phyloP scores from a whole-genome alignment of 2,329 filamentous ascomycete genomes.

The Massarina eburnea region DNA sequence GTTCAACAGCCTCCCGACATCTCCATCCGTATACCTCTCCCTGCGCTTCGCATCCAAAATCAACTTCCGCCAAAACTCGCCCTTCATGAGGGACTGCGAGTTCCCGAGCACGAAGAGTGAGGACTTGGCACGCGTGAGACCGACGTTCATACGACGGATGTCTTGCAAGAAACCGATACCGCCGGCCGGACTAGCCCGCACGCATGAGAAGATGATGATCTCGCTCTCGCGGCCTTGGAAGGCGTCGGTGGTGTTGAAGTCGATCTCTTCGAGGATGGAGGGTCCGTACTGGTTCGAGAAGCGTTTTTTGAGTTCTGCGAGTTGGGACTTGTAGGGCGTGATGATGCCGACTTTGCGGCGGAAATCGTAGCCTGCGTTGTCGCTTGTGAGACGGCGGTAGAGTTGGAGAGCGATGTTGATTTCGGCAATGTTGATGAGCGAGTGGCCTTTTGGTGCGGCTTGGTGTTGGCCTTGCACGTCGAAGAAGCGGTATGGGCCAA shows the following conservation, averaged over 20 bases:
- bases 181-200: constrained; percentile 86
- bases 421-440: constrained; percentile 85
- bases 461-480: constrained; percentile 89
- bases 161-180: constrained; percentile 98
- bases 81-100: constrained; percentile 80
- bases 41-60: constrained; percentile 78
- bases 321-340: constrained; percentile 94
- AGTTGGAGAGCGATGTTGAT: constrained; percentile 83
- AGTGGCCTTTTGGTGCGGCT: constrained; percentile 79
- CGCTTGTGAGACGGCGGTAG: constrained; percentile 75
- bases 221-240: constrained; percentile 97
- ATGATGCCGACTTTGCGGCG: constrained; percentile 91
- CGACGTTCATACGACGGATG: constrained; percentile 98
- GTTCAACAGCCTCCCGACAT: constrained; percentile 58
- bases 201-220: constrained; percentile 98
- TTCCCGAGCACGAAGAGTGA: constrained; percentile 97
- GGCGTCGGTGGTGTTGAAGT: constrained; percentile 98
- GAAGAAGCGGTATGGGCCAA: constrained; percentile 95
- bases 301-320: constrained; percentile 73
- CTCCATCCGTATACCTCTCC: constrained; percentile 73
- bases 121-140: constrained; percentile 92
- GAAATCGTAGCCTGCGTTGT: constrained; percentile 70
- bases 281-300: constrained; percentile 76
- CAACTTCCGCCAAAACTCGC: constrained; percentile 86
- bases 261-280: constrained; percentile 73